Base-by-base conservation (phyloP, 2,329 filamentous ascomycete species). In the Thielaviopsis punctulata region DNA sequence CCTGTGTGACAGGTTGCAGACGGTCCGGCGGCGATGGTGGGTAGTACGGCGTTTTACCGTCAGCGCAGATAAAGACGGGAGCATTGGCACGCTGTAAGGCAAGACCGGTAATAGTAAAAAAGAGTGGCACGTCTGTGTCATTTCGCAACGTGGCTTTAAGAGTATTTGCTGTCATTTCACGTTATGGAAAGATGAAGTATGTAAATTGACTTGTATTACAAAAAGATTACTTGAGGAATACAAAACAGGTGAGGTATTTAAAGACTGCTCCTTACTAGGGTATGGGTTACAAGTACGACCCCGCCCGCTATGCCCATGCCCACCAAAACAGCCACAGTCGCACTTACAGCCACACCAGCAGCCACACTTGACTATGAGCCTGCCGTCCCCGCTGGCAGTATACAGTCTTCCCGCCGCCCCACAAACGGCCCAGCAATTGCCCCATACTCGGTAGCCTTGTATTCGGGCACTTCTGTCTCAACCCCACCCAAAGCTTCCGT, bases 71-170 rank as follows among this genome's bases (percentile, higher is more conserved):
- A 44, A 88, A 68, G 55, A 81, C 73, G 19, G 80, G 69, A 13
- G 70, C 70, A 59, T 77, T 76, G 61, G 74, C 71, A 18, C 75
- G 74, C 61, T 79, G 72, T 45, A 81, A 61, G 27, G 79, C 77
- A 30, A 56, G 59, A 19, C 84, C 84, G 1, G 80, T 88, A 60
- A 92, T 74, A 62, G 85, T 83, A 19, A 79, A 83, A 59, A 77
- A 86, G 25, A 69, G 60, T 48, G 44, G 79, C 74, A 30, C 65
- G 73, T 50, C 68, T 65, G 81, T 83, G 58, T 76, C 75, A 66
- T 88, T 88, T 59, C 74, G 69, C 19, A 88, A 65, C 10, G 75
- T 72, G 54, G 87, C 72, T 49, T 75, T 69, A 45, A 86, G 67
- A 8, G 74, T 52, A 9, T 46, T 33, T 45, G 51, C 43, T 15